phyloP scores from a whole-genome alignment of 805 yeast species.

The Candida wancherniae region DNA sequence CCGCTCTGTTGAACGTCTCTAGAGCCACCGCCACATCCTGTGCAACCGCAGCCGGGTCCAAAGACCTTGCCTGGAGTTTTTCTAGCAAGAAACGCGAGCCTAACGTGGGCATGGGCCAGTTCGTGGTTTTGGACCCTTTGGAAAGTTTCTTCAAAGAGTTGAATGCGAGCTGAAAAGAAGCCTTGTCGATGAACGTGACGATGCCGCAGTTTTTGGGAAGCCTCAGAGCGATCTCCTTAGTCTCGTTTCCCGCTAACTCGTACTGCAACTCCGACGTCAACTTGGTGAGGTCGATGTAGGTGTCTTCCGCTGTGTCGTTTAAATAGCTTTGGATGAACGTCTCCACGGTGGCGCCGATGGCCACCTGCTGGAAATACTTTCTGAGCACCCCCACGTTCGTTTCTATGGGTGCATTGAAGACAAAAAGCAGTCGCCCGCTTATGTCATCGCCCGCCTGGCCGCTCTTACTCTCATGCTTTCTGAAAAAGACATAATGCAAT shows the following conservation, averaged over 20 bases:
- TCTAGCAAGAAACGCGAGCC: constrained; percentile 43
- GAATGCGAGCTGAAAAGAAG: constrained; percentile 61
- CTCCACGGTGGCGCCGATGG: constrained; percentile 64
- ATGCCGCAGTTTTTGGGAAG: constrained; percentile 74
- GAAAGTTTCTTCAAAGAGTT: constrained; percentile 52
- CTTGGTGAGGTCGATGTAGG: constrained; percentile 45
- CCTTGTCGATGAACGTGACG: constrained; percentile 67
- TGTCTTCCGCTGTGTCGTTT: constrained; percentile 41
- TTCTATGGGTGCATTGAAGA: constrained; percentile 69
- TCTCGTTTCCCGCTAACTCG: constrained; percentile 16
- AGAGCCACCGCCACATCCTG: constrained; percentile 56
- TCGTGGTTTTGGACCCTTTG: constrained; percentile 18
- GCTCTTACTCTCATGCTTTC: constrained; percentile 53
- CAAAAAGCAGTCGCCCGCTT: constrained; percentile 53
- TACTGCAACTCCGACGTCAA: constrained; percentile 55
- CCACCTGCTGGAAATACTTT: constrained; percentile 51
- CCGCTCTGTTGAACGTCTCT: constrained; percentile 64
- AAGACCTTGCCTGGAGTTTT: constrained; percentile 27
- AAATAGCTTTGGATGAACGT: constrained; percentile 30
- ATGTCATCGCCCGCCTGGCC: constrained; percentile 19
- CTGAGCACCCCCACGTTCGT: constrained; percentile 51
- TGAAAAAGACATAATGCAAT: constrained; percentile 58
- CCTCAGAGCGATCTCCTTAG: constrained; percentile 32
- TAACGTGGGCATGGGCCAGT: constrained; percentile 37
- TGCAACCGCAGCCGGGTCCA: constrained; percentile 51